Base-by-base conservation (phyloP, 148 eudicot genomes). In the Amaranthus cruentus region DNA sequence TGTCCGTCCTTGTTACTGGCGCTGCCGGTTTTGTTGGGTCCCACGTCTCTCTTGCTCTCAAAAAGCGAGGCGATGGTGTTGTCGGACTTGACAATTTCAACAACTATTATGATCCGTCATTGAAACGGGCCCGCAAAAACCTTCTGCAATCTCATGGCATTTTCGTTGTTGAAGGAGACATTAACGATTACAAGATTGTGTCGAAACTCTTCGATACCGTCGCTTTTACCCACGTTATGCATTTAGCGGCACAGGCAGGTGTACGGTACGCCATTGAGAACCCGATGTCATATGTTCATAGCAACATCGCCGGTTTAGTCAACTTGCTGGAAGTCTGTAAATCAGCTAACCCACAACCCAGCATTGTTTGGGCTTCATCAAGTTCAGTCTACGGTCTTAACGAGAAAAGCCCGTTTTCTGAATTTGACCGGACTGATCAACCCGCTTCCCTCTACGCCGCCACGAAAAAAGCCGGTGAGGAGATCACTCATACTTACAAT, bases 351-450 rank as follows among this genome's bases (percentile, higher is more conserved):
- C 90, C 88, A 0, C 96, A 90, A 75, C 96, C 96, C 70, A 83
- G 90, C 1, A 50, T 90, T 4, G 92, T 90, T 0, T 90, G 96
- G 96, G 96, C 96, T 4, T 88, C 92, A 3, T 90, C 96, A 7
- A 88, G 92, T 42, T 90, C 96, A n/a, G 96, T 90, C 12, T 90
- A 90, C 84, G 96, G 96, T 52, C 80, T 90, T 10, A 90, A 90
- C 58, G 90, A 85, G 1, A 85, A 83, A 48, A 81, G 78, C 4
- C 92, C 96, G 2, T 90, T 90, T 48, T 88, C 92, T 21, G 96
- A 90, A 71, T 76, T 85, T 59, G 92, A 90, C 68, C 80, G 85
- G 28, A 90, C 92, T 12, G 96, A 90, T 65, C 77, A 72, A 52
- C 96, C 96, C 67, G 96, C 96, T 9, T 82, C 87, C 0, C 84